These are phyloP conservation scores for Pelargonium myrrhifolium DNA, from an alignment of 441 rosid genomes.

Conservation along the genomic window DNA sequence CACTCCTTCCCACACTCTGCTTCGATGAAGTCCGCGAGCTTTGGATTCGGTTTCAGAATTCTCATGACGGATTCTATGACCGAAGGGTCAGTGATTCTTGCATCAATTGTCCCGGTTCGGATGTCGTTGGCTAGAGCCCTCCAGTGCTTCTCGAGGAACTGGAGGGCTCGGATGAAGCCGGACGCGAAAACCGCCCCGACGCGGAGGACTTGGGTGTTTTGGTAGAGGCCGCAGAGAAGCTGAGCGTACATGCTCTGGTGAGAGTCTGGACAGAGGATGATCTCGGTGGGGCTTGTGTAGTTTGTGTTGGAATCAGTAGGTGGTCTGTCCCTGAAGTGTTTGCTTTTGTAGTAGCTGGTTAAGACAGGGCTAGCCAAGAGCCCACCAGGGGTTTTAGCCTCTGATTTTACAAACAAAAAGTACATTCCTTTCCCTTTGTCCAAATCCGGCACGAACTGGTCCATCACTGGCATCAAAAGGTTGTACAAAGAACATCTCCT, in stretches of 20 bases:
- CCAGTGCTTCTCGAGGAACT: constrained; percentile 45
- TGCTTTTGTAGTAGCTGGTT: constrained; percentile 44
- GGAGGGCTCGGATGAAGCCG: constrained; percentile 47
- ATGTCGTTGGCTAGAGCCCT: constrained; percentile 28
- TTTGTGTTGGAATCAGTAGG: constrained; percentile 33
- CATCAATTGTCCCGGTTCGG: constrained; percentile 27
- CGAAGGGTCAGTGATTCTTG: constrained; percentile 27
- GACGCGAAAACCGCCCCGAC: constrained; percentile 54
- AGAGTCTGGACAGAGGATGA: constrained; percentile 46
- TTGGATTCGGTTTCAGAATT: constrained; percentile 31
- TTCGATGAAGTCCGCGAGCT: constrained; percentile 32
- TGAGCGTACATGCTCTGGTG: constrained; percentile 55
- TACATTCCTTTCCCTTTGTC: constrained; percentile 49
- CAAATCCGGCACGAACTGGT: constrained; percentile 34
- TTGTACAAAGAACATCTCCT: constrained; percentile 37
- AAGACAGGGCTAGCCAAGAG: constrained; percentile 46
- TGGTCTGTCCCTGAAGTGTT: constrained; percentile 30
- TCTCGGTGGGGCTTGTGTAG: constrained; percentile 45
- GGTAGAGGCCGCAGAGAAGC: constrained; percentile 45
- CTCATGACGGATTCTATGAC: constrained; percentile 30
- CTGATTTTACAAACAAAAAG: constrained; percentile 42
- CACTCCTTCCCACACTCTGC: constrained; percentile 32
- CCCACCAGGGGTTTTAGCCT: constrained; percentile 40
- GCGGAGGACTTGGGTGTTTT: constrained; percentile 34
- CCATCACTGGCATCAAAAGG: constrained; percentile 46